A percentile compares a stretch with the other conserved stretches of the same genome.
Evolutionary conservation across 495 filamentous ascomycete genomes (phyloP).

Genomic region (Aspergillus biplanus): DNA sequence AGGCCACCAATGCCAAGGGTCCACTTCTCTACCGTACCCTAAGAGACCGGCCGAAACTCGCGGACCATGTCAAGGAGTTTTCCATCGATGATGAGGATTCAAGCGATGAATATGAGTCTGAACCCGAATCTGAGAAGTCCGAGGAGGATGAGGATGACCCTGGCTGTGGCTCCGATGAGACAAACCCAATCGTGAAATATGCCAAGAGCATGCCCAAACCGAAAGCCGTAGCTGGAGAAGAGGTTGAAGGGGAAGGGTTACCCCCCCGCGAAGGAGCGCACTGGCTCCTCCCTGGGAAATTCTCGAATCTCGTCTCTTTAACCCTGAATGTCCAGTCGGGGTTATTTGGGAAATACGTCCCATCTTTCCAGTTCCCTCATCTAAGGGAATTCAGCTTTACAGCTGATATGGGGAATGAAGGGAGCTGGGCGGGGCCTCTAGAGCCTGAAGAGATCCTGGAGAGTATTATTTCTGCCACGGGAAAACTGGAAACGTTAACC

Average conservation of each 20-base stretch:
- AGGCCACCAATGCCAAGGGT: too few relatives aligned
- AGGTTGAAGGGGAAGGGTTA: too few relatives aligned
- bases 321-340: not conserved
- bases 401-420: not conserved
- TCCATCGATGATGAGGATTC: not conserved
- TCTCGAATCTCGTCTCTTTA: constrained; percentile 6
- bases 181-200: too few relatives aligned
- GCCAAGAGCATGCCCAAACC: too few relatives aligned
- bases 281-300: constrained; percentile 4
- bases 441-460: not conserved
- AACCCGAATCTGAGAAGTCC: not conserved
- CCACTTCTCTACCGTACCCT: constrained; percentile 1
- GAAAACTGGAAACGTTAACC: not conserved
- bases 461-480: constrained; percentile 8
- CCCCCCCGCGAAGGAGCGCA: too few relatives aligned
- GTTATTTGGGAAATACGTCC: not conserved
- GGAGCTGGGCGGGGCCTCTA: not conserved
- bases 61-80: not conserved
- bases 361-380: not conserved
- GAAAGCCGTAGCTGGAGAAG: too few relatives aligned
- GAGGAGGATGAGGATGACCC: too few relatives aligned
- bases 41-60: not conserved
- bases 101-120: not conserved
- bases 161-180: too few relatives aligned
- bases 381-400: not conserved